Percentiles rank a stretch among this genome's conserved stretches.
These are phyloP conservation scores for Tetrahymena malaccensis DNA, from an alignment of 73 alveolate species.

Conservation along the genomic window DNA sequence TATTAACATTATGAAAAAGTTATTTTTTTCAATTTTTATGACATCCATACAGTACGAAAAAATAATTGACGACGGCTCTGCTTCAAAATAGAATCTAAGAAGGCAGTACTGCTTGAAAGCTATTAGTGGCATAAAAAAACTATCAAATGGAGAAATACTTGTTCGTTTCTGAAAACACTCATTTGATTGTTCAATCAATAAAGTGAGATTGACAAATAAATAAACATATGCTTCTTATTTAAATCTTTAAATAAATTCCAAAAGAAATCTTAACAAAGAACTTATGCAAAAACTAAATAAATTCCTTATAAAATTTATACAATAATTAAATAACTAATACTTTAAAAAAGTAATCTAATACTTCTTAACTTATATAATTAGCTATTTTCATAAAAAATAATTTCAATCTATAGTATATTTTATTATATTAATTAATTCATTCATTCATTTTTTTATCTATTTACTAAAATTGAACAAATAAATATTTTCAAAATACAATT, in stretches of 20 bases:
- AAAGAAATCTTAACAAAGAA: too few relatives aligned
- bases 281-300: neutral
- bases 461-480: too few relatives aligned
- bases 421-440: too few relatives aligned
- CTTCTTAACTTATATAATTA: neutral
- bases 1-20: neutral
- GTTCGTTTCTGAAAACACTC: neutral
- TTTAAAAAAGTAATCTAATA: too few relatives aligned
- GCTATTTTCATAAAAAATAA: neutral
- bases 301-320: too few relatives aligned
- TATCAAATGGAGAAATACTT: neutral
- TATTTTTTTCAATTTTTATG: neutral
- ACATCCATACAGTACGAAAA: neutral
- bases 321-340: neutral
- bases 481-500: neutral
- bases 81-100: neutral
- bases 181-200: too few relatives aligned
- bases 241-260: too few relatives aligned
- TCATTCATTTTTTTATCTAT: neutral
- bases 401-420: neutral
- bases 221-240: neutral
- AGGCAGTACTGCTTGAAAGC: neutral
- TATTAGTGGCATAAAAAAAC: neutral
- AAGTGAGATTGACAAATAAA: neutral
- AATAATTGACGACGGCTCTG: neutral